These are phyloP conservation scores for Tulasnella sp. DNA, from an alignment of 768 basidiomycete species.

Conservation along the genomic window DNA sequence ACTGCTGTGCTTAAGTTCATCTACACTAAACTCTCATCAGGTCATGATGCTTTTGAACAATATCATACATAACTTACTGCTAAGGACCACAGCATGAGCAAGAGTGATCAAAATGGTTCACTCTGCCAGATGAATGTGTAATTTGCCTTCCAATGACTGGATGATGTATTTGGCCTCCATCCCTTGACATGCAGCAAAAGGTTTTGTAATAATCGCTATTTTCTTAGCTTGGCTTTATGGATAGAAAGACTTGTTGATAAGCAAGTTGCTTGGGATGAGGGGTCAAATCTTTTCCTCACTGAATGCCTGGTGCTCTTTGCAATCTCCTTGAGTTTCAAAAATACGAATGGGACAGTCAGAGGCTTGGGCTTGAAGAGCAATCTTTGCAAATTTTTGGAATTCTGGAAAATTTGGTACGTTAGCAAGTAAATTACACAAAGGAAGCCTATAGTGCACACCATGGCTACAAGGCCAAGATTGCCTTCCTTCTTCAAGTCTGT, in stretches of 20 bases:
- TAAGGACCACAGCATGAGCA: constrained; percentile 79
- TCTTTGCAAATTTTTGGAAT: constrained; percentile 85
- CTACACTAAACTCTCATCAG: constrained; percentile 30
- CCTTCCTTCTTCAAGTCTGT: constrained; percentile 90
- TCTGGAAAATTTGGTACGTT: constrained; percentile 39
- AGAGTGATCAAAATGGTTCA: constrained; percentile 91
- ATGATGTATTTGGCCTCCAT: constrained; percentile 92
- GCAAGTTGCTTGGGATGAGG: not conserved
- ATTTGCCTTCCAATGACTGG: constrained; percentile 89
- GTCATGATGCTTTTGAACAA: constrained; percentile 6
- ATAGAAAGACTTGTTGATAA: not conserved
- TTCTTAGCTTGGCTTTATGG: constrained; percentile 86
- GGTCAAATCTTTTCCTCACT: constrained; percentile 32
- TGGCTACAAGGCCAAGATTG: constrained; percentile 93
- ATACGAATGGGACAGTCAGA: constrained; percentile 79
- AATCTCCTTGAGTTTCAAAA: constrained; percentile 82
- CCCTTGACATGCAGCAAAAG: constrained; percentile 87
- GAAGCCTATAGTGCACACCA: constrained; percentile 38
- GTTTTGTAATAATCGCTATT: constrained; percentile 85
- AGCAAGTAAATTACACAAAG: not conserved
- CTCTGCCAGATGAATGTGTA: constrained; percentile 94
- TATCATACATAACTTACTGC: constrained; percentile 32
- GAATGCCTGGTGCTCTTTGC: constrained; percentile 76
- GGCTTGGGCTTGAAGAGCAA: constrained; percentile 91
- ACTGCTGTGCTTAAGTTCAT: constrained; percentile 56